Evolutionary conservation across 2,329 filamentous ascomycete species (phyloP), one percentile per base, ranked within the genome.

Genomic region (Karstenula rhodostoma): DNA sequence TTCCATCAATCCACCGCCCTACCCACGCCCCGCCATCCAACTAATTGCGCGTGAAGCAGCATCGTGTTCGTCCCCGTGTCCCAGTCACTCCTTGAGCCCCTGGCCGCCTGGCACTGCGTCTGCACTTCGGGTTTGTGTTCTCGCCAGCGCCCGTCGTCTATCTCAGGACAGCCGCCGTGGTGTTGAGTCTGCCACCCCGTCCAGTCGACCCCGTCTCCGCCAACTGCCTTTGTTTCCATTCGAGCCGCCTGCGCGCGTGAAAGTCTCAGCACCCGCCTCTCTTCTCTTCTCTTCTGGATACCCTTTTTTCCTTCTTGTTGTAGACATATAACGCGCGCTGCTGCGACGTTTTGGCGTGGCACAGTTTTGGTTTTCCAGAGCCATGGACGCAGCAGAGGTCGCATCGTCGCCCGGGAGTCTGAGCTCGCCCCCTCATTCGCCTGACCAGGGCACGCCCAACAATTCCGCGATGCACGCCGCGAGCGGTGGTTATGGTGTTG

Each of bases 371-470:
- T 67, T 35, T 67, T 66, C 53, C 59, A 62, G 67, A 58, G 64
- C 67, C 51, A 78, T 77, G 75, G 72, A 73, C 57, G 61, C 61
- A 44, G 56, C 56, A 58, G 69, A 73, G 49, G 73, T 69, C 65
- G 72, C 72, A 40, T 76, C 73, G 53, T 77, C 76, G 62, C 73
- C 73, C 29, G 76, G 72, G 57, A 74, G 72, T 66, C 67, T 77
- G 58, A 75, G 75, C 64, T 77, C 74, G 51, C 72, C 74, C 40
- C 77, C 77, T 56, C 74, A 78, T 69, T 77, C 75, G 69, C 76
- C 76, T 48, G 70, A 74, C 58, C 72, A 70, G 57, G 67, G 67
- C 64, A 74, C 70, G 57, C 72, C 70, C 56, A 73, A 67, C 57
- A 67, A 66, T 60, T 74, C 74, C 56, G 73, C 75, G 58, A 72